A percentile compares a stretch with the other conserved stretches of the same genome.
These are phyloP conservation scores for Cadophora luteo-olivacea DNA, from an alignment of 2,329 filamentous ascomycete genomes.

Conservation along the genomic window DNA sequence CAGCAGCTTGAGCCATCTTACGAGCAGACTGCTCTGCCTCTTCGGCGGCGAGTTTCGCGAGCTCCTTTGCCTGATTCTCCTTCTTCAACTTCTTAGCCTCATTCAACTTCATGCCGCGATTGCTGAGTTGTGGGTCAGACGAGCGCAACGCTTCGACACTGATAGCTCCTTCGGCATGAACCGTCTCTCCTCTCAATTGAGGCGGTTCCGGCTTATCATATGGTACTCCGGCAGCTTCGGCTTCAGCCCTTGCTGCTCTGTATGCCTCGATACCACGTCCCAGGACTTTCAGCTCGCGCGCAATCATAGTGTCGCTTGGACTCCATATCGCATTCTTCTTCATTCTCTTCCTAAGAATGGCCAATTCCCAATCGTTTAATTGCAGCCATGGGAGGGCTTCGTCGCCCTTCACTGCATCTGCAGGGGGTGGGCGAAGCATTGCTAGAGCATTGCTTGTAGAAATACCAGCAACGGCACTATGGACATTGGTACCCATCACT, in stretches of 20 bases:
- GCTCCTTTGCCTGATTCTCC: conserved; percentile 74
- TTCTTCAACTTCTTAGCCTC: conserved; percentile 80
- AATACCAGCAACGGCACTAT: conserved; percentile 46
- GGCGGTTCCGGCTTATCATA: conserved; percentile 55
- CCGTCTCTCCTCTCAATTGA: conserved; percentile 46
- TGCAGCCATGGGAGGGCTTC: conserved; percentile 69
- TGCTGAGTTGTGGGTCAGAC: conserved; percentile 69
- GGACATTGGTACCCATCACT: conserved; percentile 45
- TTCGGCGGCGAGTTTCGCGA: conserved; percentile 66
- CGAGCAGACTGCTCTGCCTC: conserved; percentile 65
- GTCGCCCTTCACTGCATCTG: conserved; percentile 64
- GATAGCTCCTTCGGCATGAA: conserved; percentile 65
- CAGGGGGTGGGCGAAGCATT: conserved; percentile 61
- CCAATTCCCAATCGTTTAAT: conserved; percentile 69
- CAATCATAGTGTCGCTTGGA: conserved; percentile 85
- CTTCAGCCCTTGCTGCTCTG: conserved; percentile 65
- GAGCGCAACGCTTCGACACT: conserved; percentile 57
- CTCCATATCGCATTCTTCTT: conserved; percentile 91
- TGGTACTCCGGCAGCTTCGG: conserved; percentile 67
- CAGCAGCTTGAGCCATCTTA: conserved; percentile 57
- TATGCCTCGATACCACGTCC: conserved; percentile 71
- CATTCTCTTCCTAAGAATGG: conserved; percentile 80
- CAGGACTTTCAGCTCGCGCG: conserved; percentile 74
- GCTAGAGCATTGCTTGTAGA: conserved; percentile 47
- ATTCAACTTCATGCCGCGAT: conserved; percentile 79